Base-by-base conservation (phyloP, 495 filamentous ascomycete genomes). In the Lichina pygmaea region DNA sequence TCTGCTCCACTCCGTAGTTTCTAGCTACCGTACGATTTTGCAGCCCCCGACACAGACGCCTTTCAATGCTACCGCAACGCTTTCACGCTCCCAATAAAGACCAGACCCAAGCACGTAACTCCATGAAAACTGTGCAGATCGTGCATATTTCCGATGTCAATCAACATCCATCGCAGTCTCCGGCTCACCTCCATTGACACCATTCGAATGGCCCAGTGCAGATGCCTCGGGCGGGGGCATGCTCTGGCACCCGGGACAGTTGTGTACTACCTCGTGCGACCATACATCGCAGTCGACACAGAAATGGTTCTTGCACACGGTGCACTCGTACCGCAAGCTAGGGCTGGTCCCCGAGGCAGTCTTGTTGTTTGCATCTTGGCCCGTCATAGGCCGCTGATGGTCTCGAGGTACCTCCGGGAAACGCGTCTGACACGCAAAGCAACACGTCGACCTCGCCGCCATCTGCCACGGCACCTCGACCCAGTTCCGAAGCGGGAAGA, bases 201-300 rank as follows among this genome's bases (percentile, higher is more conserved):
- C 13, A 39, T 39, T 11, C 10, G 10, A 15, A 6, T 15, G 13
- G 36, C 36, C 10, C 36, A 6, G 10, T 39, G 10, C 10, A 39
- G 36, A 39, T 1, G 37, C 34, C 24, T 30, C 11, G 42, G 37
- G 45, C n/a, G 45, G 45, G 12, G 45, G 45, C 1, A n/a, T 65
- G 58, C 78, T 81, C 62, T 92, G 80, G 57, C 89, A 97, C 0
- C 85, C 85, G 11, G 89, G 86, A 53, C 89, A 97, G 56, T 94
- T 94, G 57, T 97, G 86, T 39, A 93, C 67, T 5, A 83, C 72
- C 60, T 93, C 82, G 60, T 97, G 89, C 17, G 78, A 77, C 61
- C 82, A 95, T 6, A 94, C 70, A 60, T 95, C 91, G 55, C 91
- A 97, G 57, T 95, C 91, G 51, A 95, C 86, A 66, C 89, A 97